Evolutionary conservation across 495 filamentous ascomycete species (phyloP).

Genomic region (Podospora pseudocomata): DNA sequence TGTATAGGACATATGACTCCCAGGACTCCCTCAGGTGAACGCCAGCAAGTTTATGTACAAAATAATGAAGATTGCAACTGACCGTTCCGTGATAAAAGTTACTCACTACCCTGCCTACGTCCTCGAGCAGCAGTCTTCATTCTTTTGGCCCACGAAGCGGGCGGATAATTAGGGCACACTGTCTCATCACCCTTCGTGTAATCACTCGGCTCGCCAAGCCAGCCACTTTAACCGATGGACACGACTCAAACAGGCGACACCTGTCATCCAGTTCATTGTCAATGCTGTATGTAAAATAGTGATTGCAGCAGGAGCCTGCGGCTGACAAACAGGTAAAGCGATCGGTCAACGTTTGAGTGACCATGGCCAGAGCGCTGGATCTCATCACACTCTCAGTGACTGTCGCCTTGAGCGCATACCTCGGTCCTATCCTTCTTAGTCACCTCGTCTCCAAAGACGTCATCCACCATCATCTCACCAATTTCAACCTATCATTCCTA

Average conservation of each 20-base stretch:
- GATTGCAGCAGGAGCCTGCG: not conserved
- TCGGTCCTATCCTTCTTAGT: slow-evolving; percentile 11
- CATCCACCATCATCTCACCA: not conserved
- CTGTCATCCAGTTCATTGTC: not conserved
- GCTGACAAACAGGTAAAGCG: not conserved
- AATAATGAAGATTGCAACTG: too few relatives aligned
- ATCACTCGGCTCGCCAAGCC: not conserved
- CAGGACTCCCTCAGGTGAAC: too few relatives aligned
- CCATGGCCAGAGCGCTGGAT: slow-evolving; percentile 1
- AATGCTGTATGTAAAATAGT: not conserved
- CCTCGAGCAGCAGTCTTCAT: too few relatives aligned
- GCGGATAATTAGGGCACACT: too few relatives aligned
- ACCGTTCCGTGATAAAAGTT: too few relatives aligned
- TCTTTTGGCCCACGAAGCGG: too few relatives aligned
- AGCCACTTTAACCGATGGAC: not conserved
- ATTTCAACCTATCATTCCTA: not conserved
- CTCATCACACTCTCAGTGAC: slow-evolving; percentile 7
- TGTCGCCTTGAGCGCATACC: slow-evolving; percentile 15
- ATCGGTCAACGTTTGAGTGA: not conserved
- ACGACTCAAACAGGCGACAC: not conserved
- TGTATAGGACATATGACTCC: too few relatives aligned
- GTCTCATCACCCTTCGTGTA: too few relatives aligned
- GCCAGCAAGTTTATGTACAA: too few relatives aligned
- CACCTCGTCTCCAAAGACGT: not conserved
- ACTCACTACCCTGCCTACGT: too few relatives aligned